These are phyloP conservation scores for Linnemannia hyalina DNA, from an alignment of 192 early-diverging fungal genomes.

Conservation along the genomic window DNA sequence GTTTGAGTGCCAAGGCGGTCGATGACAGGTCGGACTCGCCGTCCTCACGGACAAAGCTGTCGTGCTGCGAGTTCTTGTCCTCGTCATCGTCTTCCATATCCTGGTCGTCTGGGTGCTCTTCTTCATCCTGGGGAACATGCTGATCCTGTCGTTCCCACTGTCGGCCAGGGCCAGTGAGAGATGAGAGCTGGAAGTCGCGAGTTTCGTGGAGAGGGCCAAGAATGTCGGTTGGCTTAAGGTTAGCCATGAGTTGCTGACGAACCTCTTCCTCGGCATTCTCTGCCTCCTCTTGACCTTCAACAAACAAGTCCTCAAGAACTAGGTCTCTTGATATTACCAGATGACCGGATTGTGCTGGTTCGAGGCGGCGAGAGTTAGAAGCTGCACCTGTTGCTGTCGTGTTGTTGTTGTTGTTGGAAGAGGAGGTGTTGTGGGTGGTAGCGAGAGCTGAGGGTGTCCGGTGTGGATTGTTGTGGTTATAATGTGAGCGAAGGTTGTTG, in stretches of 20 bases:
- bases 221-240: conserved; percentile 49
- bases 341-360: conserved; percentile 15
- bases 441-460: background rate
- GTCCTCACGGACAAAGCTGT: conserved; percentile 10
- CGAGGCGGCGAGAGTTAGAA: conserved; percentile 3
- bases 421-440: background rate
- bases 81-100: background rate
- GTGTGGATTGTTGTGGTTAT: background rate
- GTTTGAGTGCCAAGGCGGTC: conserved; percentile 21
- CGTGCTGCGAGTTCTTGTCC: background rate
- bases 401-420: conserved; percentile 4
- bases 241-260: conserved; percentile 33
- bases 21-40: conserved; percentile 31
- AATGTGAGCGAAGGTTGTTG: background rate
- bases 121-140: conserved; percentile 5
- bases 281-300: conserved; percentile 31
- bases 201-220: conserved; percentile 45
- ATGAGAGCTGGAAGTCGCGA: conserved; percentile 42
- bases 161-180: conserved; percentile 22
- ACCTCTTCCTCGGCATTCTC: conserved; percentile 23
- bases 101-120: background rate
- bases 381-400: background rate
- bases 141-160: conserved; percentile 19
- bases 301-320: conserved; percentile 44
- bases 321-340: conserved; percentile 42